These are phyloP conservation scores for Lentinula detonsa DNA, from an alignment of 768 basidiomycete species.

Conservation along the genomic window DNA sequence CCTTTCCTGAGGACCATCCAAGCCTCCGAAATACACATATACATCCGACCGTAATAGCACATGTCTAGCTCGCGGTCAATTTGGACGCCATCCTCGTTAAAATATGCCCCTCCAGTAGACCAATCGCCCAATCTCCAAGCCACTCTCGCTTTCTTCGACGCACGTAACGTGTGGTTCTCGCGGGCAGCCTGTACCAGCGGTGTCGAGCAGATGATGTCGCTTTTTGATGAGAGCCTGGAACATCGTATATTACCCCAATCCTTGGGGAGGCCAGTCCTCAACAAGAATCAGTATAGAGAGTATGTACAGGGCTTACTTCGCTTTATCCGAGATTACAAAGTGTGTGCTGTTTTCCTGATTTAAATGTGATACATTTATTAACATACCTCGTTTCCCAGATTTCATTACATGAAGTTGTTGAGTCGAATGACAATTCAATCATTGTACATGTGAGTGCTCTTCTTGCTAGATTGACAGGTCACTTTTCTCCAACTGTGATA, in stretches of 20 bases:
- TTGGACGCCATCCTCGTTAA: slow-evolving; percentile 6
- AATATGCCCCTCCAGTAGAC: slow-evolving; percentile 19
- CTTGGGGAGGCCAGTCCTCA: slow-evolving; percentile 27
- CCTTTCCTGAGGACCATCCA: neutral
- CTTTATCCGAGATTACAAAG: slow-evolving; percentile 22
- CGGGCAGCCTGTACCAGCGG: slow-evolving; percentile 7
- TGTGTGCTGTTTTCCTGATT: slow-evolving; percentile 11
- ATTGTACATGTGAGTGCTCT: slow-evolving; percentile 21
- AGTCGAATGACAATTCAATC: slow-evolving; percentile 22
- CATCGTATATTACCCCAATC: slow-evolving; percentile 29
- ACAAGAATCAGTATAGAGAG: slow-evolving; percentile 25
- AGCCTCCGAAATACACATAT: neutral
- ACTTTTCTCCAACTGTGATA: neutral
- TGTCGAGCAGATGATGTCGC: slow-evolving; percentile 18
- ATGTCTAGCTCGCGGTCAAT: neutral
- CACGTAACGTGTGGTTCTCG: slow-evolving; percentile 20
- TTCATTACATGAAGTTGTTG: slow-evolving; percentile 25
- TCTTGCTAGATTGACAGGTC: neutral
- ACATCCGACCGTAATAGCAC: neutral
- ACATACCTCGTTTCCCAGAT: slow-evolving; percentile 12
- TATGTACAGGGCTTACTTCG: slow-evolving; percentile 22
- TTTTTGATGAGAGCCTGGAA: slow-evolving; percentile 27
- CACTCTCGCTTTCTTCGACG: slow-evolving; percentile 26
- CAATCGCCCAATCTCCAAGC: slow-evolving; percentile 28
- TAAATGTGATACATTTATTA: neutral